Base-by-base conservation (phyloP, 495 filamentous ascomycete species). In the Hyaloscypha variabilis region DNA sequence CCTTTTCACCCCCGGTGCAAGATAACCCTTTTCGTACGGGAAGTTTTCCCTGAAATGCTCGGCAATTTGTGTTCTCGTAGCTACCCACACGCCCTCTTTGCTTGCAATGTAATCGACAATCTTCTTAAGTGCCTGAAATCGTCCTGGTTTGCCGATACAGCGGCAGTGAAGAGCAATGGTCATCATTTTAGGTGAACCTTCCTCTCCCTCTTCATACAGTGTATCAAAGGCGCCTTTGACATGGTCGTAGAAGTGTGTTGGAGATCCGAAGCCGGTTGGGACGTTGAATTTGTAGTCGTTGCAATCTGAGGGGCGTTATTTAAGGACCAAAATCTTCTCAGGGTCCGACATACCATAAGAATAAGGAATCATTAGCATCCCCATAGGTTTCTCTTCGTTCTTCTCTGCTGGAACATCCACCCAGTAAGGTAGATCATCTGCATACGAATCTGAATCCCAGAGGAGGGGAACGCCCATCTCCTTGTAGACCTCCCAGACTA, bases 71-170 rank as follows among this genome's bases (percentile, higher is more conserved):
- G 67, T 76, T 51, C 79, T 64, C n/a, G 74, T 79, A 5, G 80
- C 75, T 25, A 81, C 76, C 78, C 79, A 83, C n/a, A 81, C 78
- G 23, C 73, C 76, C 39, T 75, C 71, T 67, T 79, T 78, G 8
- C 60, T 39, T 11, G 67, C 67, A 59, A 81, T 72, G 63, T 81
- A 81, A 66, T 79, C 73, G 11, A 81, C 76, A 60, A 82, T 80
- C 57, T 75, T 75, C 71, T 77, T 78, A 19, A 81, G 67, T 10
- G 79, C 78, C 29, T 61, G 66, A 55, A 77, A 77, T 0, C 80
- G 69, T 11, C 78, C 80, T 23, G 79, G 78, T 58, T 77, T 76
- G 10, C 78, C 77, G 50, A 77, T 69, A 62, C 76, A 75, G 8
- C 78, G 72, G 71, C 76, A 78, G 63, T 81, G 76, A 28, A 78